Conservation (phyloP, 208 protist genomes). For the Acanthamoeba castellanii region DNA sequence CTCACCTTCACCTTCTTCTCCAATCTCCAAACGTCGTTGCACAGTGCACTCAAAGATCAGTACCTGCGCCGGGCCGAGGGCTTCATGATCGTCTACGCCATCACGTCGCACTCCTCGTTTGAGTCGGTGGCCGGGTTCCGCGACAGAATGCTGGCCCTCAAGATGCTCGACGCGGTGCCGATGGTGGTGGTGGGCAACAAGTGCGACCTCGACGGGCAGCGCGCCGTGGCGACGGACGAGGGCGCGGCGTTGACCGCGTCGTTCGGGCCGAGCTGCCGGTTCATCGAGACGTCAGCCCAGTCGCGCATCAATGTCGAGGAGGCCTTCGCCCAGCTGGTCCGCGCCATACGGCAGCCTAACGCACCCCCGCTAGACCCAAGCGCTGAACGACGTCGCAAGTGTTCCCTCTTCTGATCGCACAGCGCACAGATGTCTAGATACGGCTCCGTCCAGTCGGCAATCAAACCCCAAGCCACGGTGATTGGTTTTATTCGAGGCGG, state of each 20-base stretch:
- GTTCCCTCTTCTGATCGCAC: too few relatives aligned
- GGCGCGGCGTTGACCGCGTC: constrained; percentile 77
- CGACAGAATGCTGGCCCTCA: constrained; percentile 88
- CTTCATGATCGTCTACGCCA: constrained; percentile 88
- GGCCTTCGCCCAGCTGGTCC: constrained; percentile 76
- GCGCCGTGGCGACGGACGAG: constrained; percentile 81
- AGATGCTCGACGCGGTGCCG: constrained; percentile 87
- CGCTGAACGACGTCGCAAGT: too few relatives aligned
- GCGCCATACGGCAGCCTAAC: background rate
- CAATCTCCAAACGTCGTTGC: too few relatives aligned
- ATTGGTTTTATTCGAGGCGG: background rate
- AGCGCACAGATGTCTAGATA: too few relatives aligned
- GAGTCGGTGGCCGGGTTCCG: constrained; percentile 83
- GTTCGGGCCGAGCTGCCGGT: constrained; percentile 71
- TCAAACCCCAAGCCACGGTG: too few relatives aligned
- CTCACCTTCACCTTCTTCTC: too few relatives aligned
- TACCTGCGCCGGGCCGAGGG: constrained; percentile 77
- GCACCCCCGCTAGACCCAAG: too few relatives aligned
- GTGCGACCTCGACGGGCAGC: constrained; percentile 86
- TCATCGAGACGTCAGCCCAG: constrained; percentile 89
- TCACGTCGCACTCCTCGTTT: constrained; percentile 87
- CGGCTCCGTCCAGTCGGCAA: too few relatives aligned
- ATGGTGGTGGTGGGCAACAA: constrained; percentile 90
- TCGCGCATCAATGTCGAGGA: constrained; percentile 85
- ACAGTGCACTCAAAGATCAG: background rate